Base-by-base conservation (phyloP, 352 stramenopile genomes). In the Globisporangium nagaii region DNA sequence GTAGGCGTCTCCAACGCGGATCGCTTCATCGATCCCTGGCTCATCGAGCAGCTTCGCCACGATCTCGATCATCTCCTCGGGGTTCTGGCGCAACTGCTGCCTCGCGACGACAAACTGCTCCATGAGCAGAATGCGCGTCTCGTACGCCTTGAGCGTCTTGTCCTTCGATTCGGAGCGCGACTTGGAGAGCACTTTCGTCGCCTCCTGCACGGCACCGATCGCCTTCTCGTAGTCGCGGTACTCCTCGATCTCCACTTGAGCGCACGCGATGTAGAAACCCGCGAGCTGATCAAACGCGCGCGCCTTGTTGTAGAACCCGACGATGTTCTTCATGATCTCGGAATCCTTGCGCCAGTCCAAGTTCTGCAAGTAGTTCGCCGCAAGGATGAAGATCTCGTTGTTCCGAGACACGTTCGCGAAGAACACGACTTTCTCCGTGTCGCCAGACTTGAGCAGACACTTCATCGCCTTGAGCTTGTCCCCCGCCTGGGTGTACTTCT, bases 361-460 rank as follows among this genome's bases (percentile, higher is more conserved):
- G 62, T 90, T 97, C 63, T 98, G 93, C 34, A 98, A 61, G 58
- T 98, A 98, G 62, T 98, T 98, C 11, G 90, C 95, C 0, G 91
- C 94, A 13, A 98, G 75, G 17, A 97, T 75, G 69, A 97, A 98
- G 46, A 98, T 98, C 54, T 98, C 93, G 41, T 81, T 83, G 65
- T 93, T 95, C 41, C 92, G 75, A 10, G 79, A 96, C 8, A 97
- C 79, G 52, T 90, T 96, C 34, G 95, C 91, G 57, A 98, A 98
- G 65, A 97, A 96, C 31, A 98, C 87, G n/a, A 93, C 75, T 45
- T 95, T 97, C 60, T 98, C 95, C 19, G 88, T 98, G 63, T 98
- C 91, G 17, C 94, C 95, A 15, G 83, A 96, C 65, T 97, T 96
- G 48, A 98, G 73, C 49, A 98, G 66, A 58, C 93, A 98, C 63